Evolutionary conservation across 2,329 filamentous ascomycete genomes (phyloP).

Genomic region (Clarireedia monteithiana): DNA sequence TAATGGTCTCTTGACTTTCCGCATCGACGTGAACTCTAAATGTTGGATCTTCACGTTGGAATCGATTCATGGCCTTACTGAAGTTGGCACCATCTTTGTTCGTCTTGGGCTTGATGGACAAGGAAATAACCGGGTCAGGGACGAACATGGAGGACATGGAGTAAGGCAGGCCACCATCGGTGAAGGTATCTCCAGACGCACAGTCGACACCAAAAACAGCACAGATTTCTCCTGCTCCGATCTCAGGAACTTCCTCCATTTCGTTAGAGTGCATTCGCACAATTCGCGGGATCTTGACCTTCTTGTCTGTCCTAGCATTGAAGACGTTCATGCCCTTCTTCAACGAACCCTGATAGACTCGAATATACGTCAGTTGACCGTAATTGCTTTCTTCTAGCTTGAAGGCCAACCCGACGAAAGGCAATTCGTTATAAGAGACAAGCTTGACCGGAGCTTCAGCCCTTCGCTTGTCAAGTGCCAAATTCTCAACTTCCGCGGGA

Average conservation of each 20-base stretch:
- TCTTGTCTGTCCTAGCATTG: conserved; percentile 92
- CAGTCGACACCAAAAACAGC: conserved; percentile 98
- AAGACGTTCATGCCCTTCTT: conserved; percentile 84
- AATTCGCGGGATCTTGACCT: conserved; percentile 92
- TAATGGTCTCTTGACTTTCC: conserved; percentile 94
- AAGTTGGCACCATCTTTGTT: conserved; percentile 89
- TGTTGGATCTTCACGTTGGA: conserved; percentile 96
- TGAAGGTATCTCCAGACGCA: conserved; percentile 96
- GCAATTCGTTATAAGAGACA: conserved; percentile 85
- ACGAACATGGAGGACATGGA: conserved; percentile 98
- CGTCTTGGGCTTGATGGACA: conserved; percentile 94
- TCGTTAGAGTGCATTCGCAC: conserved; percentile 99
- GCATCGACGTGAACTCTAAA: conserved; percentile 90
- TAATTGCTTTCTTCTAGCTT: conserved; percentile 99
- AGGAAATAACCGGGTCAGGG: conserved; percentile 93
- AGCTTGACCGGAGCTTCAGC: conserved; percentile 76
- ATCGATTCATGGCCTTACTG: conserved; percentile 96
- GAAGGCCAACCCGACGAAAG: conserved; percentile 93
- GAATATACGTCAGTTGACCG: conserved; percentile 95
- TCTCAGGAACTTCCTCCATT: conserved; percentile 92
- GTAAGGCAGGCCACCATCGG: conserved; percentile 85
- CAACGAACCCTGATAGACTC: conserved; percentile 90
- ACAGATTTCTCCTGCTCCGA: conserved; percentile 95
- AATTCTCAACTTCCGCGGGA: conserved; percentile 80
- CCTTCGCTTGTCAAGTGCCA: conserved; percentile 76